Conservation (phyloP, 106 monocot species). For the Allium fistulosum region DNA sequence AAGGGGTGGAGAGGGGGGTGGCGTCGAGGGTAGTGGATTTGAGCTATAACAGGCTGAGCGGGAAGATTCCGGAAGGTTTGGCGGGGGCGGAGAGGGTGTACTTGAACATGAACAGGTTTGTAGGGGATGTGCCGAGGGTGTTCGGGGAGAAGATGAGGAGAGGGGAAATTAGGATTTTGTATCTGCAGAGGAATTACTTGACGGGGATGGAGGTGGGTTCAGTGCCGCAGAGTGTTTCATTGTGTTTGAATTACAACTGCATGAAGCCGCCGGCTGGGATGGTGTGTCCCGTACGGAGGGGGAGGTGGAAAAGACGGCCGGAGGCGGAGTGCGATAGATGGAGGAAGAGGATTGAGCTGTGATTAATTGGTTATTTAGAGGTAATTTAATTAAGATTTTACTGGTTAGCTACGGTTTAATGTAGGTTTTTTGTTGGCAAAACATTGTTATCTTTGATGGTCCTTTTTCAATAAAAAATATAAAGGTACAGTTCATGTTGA, state of each 20-base stretch:
- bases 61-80: conserved; percentile 35
- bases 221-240: conserved; percentile 30
- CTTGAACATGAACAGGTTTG: conserved; percentile 64
- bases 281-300: conserved; percentile 43
- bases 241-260: conserved; percentile 75
- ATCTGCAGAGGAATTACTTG: conserved; percentile 77
- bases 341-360: background rate
- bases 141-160: conserved; percentile 28
- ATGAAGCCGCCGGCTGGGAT: conserved; percentile 46
- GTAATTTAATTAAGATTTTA: too few relatives aligned
- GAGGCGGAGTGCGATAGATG: conserved; percentile 27
- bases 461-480: too few relatives aligned
- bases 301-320: conserved; percentile 38
- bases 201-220: conserved; percentile 30
- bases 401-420: too few relatives aligned
- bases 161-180: conserved; percentile 41
- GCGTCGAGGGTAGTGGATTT: conserved; percentile 42
- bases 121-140: conserved; percentile 40
- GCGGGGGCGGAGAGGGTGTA: conserved; percentile 48
- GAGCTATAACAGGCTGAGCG: conserved; percentile 64
- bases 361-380: too few relatives aligned
- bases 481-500: too few relatives aligned
- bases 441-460: too few relatives aligned
- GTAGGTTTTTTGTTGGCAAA: too few relatives aligned
- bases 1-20: conserved; percentile 1